Percentiles rank a stretch among this genome's conserved stretches.
Evolutionary conservation across 2,329 filamentous ascomycete species (phyloP).

Genomic region (Talaromyces sp.): DNA sequence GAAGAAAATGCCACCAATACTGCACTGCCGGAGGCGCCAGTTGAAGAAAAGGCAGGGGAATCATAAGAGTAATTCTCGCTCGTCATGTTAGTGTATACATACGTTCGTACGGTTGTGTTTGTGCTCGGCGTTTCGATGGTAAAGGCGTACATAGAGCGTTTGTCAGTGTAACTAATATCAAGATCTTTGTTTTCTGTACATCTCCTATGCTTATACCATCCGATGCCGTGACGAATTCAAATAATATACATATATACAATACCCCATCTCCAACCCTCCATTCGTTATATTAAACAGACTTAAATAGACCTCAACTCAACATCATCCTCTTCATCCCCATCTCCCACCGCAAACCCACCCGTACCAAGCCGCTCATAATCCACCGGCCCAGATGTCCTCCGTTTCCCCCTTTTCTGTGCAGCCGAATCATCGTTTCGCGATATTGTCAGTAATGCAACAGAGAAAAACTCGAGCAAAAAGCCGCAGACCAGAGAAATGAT

Average conservation of each 20-base stretch:
- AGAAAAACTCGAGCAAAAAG: conserved; percentile 14
- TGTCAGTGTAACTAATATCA: background rate
- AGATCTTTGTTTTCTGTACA: background rate
- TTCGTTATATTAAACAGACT: background rate
- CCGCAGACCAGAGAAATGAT: conserved; percentile 18
- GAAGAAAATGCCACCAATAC: background rate
- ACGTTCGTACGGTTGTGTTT: background rate
- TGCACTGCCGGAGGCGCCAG: background rate
- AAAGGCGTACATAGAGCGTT: conserved; percentile 6
- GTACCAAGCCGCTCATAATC: conserved; percentile 11
- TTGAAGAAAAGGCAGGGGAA: background rate
- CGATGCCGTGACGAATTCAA: background rate
- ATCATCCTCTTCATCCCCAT: conserved; percentile 5
- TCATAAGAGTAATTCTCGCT: background rate
- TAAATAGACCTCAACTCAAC: conserved; percentile 11
- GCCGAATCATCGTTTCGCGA: conserved; percentile 10
- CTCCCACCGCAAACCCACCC: background rate
- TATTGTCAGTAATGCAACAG: conserved; percentile 15
- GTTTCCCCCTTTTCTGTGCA: background rate
- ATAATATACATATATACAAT: background rate
- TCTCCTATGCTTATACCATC: background rate
- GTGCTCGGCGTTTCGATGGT: background rate
- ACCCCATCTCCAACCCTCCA: background rate
- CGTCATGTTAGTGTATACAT: conserved; percentile 1
- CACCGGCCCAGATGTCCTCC: background rate